Conservation (phyloP, 2,329 filamentous ascomycete species). For the Kalaharituber pfeilii region DNA sequence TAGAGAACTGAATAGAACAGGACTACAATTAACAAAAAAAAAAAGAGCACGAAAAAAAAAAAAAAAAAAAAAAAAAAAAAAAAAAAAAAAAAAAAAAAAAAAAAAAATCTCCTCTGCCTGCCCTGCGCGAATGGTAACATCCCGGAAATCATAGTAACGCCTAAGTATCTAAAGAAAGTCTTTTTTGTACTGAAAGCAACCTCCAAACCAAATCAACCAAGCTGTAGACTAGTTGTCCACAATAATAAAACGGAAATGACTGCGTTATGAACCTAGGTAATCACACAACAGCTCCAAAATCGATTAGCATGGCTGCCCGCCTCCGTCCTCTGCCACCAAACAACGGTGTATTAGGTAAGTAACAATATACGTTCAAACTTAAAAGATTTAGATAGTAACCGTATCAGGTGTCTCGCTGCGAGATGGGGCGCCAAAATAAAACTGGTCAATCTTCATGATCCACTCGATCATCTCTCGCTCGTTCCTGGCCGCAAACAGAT, state of each 20-base stretch:
- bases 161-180: not conserved
- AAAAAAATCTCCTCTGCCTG: not conserved
- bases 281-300: not conserved
- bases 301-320: not conserved
- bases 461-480: conserved; percentile 92
- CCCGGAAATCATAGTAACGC: not conserved
- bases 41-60: conserved; percentile 1
- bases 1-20: not conserved
- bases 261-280: not conserved
- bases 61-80: not conserved
- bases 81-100: not conserved
- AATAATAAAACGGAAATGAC: not conserved
- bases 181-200: not conserved
- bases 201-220: not conserved
- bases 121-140: no score
- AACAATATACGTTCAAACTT: not conserved
- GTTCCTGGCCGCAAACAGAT: conserved; percentile 75
- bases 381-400: not conserved
- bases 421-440: conserved; percentile 31
- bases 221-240: not conserved
- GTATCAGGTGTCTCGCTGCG: not conserved
- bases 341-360: no score
- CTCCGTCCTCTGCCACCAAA: not conserved
- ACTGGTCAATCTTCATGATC: conserved; percentile 85
- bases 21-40: not conserved